Base-by-base conservation (phyloP, 352 stramenopile species). In the Discostella stelligera region DNA sequence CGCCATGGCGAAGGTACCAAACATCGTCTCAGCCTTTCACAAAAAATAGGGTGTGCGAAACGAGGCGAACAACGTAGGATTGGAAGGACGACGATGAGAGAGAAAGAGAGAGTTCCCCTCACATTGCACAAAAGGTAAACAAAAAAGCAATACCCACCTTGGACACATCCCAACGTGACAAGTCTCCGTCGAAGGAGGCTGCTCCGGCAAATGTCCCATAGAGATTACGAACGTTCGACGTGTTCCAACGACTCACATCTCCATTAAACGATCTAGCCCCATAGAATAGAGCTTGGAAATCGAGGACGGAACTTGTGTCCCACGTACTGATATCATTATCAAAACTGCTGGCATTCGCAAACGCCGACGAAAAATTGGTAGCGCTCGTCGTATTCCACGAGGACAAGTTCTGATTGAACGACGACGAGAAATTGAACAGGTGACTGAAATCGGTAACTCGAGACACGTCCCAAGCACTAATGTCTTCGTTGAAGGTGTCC, bases 401-500 rank as follows among this genome's bases (percentile, higher is more conserved):
- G 11, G 7, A 14, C 37, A 44, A 44, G 11, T 44, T 44, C 37
- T 44, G 37, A 44, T 44, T 44, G 37, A 44, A 44, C 37, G 37
- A 44, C 1, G 37, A 44, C 13, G 37, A 44, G 37, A 44, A 44
- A 44, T 44, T 44, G 37, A 44, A 83, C 69, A 79, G 79, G n/a
- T 25, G 6, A 20, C 50, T 25, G 41, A 85, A 67, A 20, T 73
- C n/a, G 2, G 62, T 79, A 2, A 82, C 70, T 20, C 8, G 20
- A 7, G 68, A 67, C 1, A 73, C 46, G 50, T 84, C 54, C 77
- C 81, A 88, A 14, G 3, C 32, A 55, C 27, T 64, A 27, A 88
- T 63, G 48, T 85, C 73, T 53, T 83, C 60, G 62, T 87, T 83
- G 60, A 87, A 87, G 2, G 44, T 52, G 3, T 20, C 63, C 23